phyloP scores from a whole-genome alignment of 2,329 filamentous ascomycete genomes.

The Fusarium robinianum region DNA sequence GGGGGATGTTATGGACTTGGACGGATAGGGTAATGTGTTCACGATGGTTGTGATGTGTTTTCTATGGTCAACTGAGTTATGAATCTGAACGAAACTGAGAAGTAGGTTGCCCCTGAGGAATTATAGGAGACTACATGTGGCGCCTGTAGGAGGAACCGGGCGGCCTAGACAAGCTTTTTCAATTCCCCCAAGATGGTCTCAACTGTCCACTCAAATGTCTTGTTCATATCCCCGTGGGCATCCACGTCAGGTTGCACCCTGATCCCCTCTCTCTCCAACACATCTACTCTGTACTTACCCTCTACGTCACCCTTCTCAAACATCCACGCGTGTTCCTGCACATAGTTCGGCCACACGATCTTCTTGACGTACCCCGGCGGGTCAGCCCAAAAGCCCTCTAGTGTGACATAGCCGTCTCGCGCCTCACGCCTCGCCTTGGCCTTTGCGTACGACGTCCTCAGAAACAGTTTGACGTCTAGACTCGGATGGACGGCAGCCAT shows the following conservation, averaged over 20 bases:
- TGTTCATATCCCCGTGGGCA: constrained; percentile 62
- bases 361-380: constrained; percentile 92
- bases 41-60: too few species aligned
- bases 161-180: constrained; percentile 37
- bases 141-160: too few species aligned
- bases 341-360: constrained; percentile 96
- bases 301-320: constrained; percentile 73
- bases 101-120: too few species aligned
- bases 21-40: too few species aligned
- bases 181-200: constrained; percentile 59
- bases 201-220: constrained; percentile 71
- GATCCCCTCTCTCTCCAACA: constrained; percentile 51
- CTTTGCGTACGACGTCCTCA: constrained; percentile 68
- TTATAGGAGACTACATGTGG: too few species aligned
- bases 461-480: constrained; percentile 78
- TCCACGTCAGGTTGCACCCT: constrained; percentile 52
- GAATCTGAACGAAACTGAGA: too few species aligned
- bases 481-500: constrained; percentile 60
- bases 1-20: too few species aligned
- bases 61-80: too few species aligned
- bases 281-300: constrained; percentile 53
- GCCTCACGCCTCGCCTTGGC: constrained; percentile 70
- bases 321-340: constrained; percentile 77
- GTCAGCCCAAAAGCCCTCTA: constrained; percentile 93
- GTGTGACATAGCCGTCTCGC: constrained; percentile 75